Percentiles rank a stretch among this genome's conserved stretches.
These are phyloP conservation scores for Apiotrichum gracile DNA, from an alignment of 1,284 basidiomycete genomes.

Conservation along the genomic window DNA sequence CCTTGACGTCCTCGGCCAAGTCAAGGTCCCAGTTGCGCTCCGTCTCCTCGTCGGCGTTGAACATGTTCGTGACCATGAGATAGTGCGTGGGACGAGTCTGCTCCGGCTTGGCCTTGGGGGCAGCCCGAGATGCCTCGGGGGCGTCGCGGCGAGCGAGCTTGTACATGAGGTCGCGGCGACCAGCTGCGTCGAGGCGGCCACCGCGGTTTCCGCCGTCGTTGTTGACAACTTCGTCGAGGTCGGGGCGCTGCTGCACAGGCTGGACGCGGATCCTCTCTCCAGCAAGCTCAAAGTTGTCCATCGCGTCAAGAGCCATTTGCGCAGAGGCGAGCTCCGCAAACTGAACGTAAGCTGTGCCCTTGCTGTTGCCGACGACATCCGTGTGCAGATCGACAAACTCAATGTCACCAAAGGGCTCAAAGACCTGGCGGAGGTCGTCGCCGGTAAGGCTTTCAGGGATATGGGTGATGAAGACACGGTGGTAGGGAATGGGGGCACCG, in stretches of 20 bases:
- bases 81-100: conserved; percentile 67
- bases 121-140: background rate
- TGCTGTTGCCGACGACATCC: conserved; percentile 55
- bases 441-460: conserved; percentile 93
- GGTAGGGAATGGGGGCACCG: conserved; percentile 49
- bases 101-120: conserved; percentile 54
- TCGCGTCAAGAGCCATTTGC: conserved; percentile 91
- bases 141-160: conserved; percentile 76
- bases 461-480: conserved; percentile 91
- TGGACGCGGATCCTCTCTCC: conserved; percentile 83
- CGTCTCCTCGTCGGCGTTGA: conserved; percentile 95
- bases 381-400: conserved; percentile 97
- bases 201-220: conserved; percentile 16
- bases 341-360: conserved; percentile 98
- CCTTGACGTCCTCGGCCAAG: conserved; percentile 90
- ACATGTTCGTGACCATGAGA: conserved; percentile 90
- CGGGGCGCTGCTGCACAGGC: conserved; percentile 73
- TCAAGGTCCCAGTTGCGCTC: conserved; percentile 95
- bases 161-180: conserved; percentile 96
- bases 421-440: conserved; percentile 95
- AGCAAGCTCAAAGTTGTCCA: conserved; percentile 97
- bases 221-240: conserved; percentile 1
- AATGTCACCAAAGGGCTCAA: conserved; percentile 94
- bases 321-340: conserved; percentile 86
- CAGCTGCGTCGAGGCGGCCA: conserved; percentile 80